These are phyloP conservation scores for Trichoderma reesei DNA, from an alignment of 495 filamentous ascomycete genomes.

Conservation along the genomic window DNA sequence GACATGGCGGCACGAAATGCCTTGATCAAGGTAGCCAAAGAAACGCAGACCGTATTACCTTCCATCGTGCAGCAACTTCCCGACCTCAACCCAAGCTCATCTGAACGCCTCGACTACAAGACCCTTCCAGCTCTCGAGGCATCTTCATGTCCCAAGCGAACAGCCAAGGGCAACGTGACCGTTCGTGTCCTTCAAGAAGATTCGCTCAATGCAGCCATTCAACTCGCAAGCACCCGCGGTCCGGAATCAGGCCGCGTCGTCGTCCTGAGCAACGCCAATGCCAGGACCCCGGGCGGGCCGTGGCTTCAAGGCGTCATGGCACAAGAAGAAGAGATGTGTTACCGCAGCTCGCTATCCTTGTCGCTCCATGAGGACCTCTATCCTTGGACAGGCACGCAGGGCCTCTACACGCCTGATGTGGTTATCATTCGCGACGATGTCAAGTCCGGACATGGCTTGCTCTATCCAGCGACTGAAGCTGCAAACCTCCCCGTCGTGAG, in stretches of 20 bases:
- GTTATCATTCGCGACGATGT: conserved; percentile 42
- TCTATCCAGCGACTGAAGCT: conserved; percentile 23
- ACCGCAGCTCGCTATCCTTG: conserved; percentile 46
- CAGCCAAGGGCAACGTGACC: conserved; percentile 5
- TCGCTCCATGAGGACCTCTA: conserved; percentile 15
- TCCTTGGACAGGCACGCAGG: conserved; percentile 15
- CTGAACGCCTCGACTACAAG: not conserved
- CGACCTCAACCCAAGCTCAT: too few relatives aligned
- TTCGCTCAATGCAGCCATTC: conserved; percentile 13
- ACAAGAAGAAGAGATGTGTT: conserved; percentile 60
- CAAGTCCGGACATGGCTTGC: conserved; percentile 25
- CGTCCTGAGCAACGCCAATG: conserved; percentile 54
- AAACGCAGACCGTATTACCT: too few relatives aligned
- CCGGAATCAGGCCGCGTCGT: conserved; percentile 28
- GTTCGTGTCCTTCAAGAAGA: conserved; percentile 8
- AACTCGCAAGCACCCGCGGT: not conserved
- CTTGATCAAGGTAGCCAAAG: too few relatives aligned
- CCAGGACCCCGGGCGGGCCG: conserved; percentile 41
- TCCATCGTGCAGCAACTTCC: too few relatives aligned
- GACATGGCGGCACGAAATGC: too few relatives aligned
- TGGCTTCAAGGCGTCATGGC: conserved; percentile 45
- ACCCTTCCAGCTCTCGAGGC: conserved; percentile 14
- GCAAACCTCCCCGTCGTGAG: conserved; percentile 38
- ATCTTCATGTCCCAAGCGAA: conserved; percentile 15
- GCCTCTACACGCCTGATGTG: conserved; percentile 49